A percentile compares a stretch with the other conserved stretches of the same genome.
Conservation (phyloP, 2,329 filamentous ascomycete genomes). For the Aspergillus sp. region DNA sequence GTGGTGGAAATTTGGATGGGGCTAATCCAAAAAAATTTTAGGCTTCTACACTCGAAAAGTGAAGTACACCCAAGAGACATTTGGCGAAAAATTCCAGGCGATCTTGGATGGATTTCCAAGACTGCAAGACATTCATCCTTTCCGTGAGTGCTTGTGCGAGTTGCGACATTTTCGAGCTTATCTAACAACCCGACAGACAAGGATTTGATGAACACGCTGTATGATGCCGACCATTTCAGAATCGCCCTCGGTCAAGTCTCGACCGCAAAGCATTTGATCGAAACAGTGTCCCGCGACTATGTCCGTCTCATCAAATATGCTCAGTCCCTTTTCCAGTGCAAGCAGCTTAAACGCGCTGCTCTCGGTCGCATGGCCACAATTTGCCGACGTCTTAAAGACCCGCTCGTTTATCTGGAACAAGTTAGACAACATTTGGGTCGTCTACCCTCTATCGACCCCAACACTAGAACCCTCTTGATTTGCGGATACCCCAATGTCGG, state of each 20-base stretch:
- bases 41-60: slow-evolving; percentile 97
- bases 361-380: slow-evolving; percentile 98
- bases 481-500: slow-evolving; percentile 98
- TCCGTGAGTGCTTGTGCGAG: slow-evolving; percentile 59
- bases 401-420: slow-evolving; percentile 92
- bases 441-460: slow-evolving; percentile 97
- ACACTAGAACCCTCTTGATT: slow-evolving; percentile 91
- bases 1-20: neutral
- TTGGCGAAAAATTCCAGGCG: slow-evolving; percentile 85
- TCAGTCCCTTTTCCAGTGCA: slow-evolving; percentile 96
- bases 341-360: slow-evolving; percentile 94
- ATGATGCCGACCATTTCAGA: slow-evolving; percentile 96
- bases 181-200: slow-evolving; percentile 51
- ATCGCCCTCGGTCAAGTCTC: slow-evolving; percentile 95
- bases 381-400: slow-evolving; percentile 90
- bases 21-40: slow-evolving; percentile 40
- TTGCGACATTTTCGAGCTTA: slow-evolving; percentile 11
- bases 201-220: slow-evolving; percentile 93
- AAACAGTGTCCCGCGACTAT: slow-evolving; percentile 94
- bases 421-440: slow-evolving; percentile 95
- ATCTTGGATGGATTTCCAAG: slow-evolving; percentile 93
- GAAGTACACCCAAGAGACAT: slow-evolving; percentile 97
- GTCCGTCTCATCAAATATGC: slow-evolving; percentile 95
- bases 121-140: slow-evolving; percentile 91
- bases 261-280: slow-evolving; percentile 93